Evolutionary conservation across 2,329 filamentous ascomycete genomes (phyloP).

Genomic region (Colletotrichum chrysophilum): DNA sequence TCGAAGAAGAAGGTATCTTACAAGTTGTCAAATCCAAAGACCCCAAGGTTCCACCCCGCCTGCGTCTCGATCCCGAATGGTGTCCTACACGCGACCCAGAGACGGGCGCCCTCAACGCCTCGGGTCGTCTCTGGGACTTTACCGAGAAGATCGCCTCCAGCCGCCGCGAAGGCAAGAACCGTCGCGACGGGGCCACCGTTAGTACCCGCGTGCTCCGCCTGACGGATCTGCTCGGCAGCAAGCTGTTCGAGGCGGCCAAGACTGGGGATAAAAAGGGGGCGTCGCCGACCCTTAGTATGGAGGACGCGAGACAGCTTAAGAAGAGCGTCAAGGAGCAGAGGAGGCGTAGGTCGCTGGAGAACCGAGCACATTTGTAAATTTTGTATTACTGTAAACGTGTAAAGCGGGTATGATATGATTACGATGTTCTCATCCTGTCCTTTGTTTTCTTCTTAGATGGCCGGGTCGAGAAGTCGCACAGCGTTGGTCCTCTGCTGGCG

Average conservation of each 20-base stretch:
- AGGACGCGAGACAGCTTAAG: conserved; percentile 53
- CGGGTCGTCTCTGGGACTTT: conserved; percentile 88
- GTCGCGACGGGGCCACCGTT: conserved; percentile 91
- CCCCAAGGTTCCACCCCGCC: conserved; percentile 61
- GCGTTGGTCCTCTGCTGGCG: not conserved
- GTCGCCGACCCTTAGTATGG: conserved; percentile 50
- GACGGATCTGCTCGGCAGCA: conserved; percentile 74
- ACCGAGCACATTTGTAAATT: conserved; percentile 54
- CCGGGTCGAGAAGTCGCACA: not conserved
- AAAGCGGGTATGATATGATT: conserved; percentile 13
- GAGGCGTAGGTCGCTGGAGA: conserved; percentile 54
- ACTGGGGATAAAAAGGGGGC: conserved; percentile 43
- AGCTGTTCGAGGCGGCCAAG: conserved; percentile 67
- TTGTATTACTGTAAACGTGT: conserved; percentile 12
- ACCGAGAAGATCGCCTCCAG: conserved; percentile 85
- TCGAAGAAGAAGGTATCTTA: conserved; percentile 90
- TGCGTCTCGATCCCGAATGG: conserved; percentile 79
- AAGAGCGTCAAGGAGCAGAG: conserved; percentile 50
- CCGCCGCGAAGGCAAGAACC: conserved; percentile 91
- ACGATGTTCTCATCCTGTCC: not conserved
- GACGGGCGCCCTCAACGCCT: conserved; percentile 67
- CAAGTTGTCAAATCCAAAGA: conserved; percentile 74
- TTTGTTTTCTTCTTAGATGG: not conserved
- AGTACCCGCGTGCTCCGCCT: conserved; percentile 80
- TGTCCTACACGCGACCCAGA: conserved; percentile 67